Base-by-base conservation (phyloP, 148 eudicot genomes). In the Limonium bicolor region DNA sequence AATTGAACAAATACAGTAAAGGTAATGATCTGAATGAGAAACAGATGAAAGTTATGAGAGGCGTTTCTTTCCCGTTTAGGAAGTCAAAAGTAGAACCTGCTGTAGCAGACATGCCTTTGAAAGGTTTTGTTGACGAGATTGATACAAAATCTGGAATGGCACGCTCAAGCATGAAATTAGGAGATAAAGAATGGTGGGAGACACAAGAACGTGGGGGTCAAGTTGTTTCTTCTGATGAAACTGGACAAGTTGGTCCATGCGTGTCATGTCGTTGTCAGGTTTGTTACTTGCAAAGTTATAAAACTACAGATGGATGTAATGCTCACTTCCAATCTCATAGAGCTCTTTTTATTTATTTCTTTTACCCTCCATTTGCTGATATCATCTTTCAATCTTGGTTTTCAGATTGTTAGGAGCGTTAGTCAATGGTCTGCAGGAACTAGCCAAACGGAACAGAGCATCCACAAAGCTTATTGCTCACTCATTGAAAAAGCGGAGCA, bases 401-500 rank as follows among this genome's bases (percentile, higher is more conserved):
- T 59, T 40, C 78, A 90, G 97, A 68, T 90, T 48, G 61, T 90
- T 41, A 76, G 97, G 59, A 84, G 97, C 67, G 97, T 84, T 59
- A 84, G 93, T 61, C 95, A 84, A 45, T 90, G 97, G 97, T 90
- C 97, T 48, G 95, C 97, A 56, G 97, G 97, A 40, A 90, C 95
- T 29, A 90, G 95, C 68, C 97, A 78, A 73, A 70, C 75, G 53
- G 97, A 90, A 63, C 87, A 84, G 23, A 90, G 97, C 59, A 90
- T 90, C 55, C 97, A 90, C 54, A 81, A 56, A 55, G 85, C 97
- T 47, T 90, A 88, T 65, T 83, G 94, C 67, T 77, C 94, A 34
- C 87, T 88, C 34, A 88, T 88, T 59, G 97, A 88, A 51, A 83
- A 69, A 52, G 97, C 97, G 21, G 97, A 88, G 47, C 86, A 80